Evolutionary conservation across 2,329 filamentous ascomycete species (phyloP).

Genomic region (Paramyrothecium roridum): DNA sequence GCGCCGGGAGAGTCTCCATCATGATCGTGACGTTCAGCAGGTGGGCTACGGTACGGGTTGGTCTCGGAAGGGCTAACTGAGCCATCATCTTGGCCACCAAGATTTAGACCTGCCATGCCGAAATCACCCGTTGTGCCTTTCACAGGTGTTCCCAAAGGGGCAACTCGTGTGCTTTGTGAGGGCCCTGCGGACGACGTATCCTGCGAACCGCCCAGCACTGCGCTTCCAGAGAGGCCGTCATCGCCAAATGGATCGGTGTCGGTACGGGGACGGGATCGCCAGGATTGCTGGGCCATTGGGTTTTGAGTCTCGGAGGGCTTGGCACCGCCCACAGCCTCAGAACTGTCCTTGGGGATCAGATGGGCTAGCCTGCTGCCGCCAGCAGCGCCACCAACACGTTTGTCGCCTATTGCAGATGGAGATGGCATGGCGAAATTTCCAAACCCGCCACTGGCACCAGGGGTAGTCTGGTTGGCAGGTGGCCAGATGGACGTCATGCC

Average conservation of each 20-base stretch:
- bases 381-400: slow-evolving; percentile 67
- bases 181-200: slow-evolving; percentile 53
- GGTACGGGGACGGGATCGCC: slow-evolving; percentile 60
- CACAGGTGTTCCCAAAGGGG: slow-evolving; percentile 50
- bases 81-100: slow-evolving; percentile 57
- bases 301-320: slow-evolving; percentile 48
- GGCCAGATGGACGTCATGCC: slow-evolving; percentile 40
- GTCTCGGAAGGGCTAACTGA: slow-evolving; percentile 90
- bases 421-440: slow-evolving; percentile 77
- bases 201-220: slow-evolving; percentile 71
- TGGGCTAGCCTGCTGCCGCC: slow-evolving; percentile 85
- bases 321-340: slow-evolving; percentile 54
- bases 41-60: slow-evolving; percentile 92
- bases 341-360: slow-evolving; percentile 73
- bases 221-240: slow-evolving; percentile 62
- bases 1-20: slow-evolving; percentile 55
- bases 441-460: slow-evolving; percentile 71
- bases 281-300: slow-evolving; percentile 40
- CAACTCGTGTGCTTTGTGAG: slow-evolving; percentile 27
- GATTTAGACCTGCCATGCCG: slow-evolving; percentile 59
- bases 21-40: slow-evolving; percentile 69
- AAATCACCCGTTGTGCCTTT: slow-evolving; percentile 57
- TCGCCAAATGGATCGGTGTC: slow-evolving; percentile 79
- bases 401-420: slow-evolving; percentile 61
- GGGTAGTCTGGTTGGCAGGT: slow-evolving; percentile 52